Percentiles rank a stretch among this genome's conserved stretches.
These are phyloP conservation scores for Diversispora epigaea DNA, from an alignment of 192 early-diverging fungal species.

Conservation along the genomic window DNA sequence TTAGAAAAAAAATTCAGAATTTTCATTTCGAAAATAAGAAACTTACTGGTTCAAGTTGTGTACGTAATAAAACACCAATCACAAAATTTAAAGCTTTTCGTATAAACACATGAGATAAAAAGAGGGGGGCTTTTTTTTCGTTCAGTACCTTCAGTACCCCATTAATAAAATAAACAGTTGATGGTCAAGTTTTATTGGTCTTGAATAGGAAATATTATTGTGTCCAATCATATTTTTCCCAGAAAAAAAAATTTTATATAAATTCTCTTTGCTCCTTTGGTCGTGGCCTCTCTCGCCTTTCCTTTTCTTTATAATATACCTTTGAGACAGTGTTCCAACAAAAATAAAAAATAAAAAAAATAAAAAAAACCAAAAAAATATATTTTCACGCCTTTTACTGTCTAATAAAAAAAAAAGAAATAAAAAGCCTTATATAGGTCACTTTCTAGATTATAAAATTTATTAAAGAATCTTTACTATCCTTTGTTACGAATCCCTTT, in stretches of 20 bases:
- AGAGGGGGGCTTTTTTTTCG: too few relatives aligned
- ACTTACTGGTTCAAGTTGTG: too few relatives aligned
- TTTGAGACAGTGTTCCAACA: neutral
- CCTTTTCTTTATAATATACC: neutral
- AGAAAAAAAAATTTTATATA: conserved; percentile 1
- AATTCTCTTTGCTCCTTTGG: neutral
- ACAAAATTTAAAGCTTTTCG: too few relatives aligned
- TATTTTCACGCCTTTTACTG: neutral
- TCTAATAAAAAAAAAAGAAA: neutral
- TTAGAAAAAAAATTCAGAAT: too few relatives aligned
- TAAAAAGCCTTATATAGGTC: neutral
- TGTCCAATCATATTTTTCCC: neutral
- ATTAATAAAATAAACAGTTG: too few relatives aligned
- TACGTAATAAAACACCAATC: too few relatives aligned
- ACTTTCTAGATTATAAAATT: neutral
- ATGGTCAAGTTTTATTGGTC: neutral
- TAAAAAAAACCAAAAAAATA: neutral
- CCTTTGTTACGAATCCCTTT: neutral
- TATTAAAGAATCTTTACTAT: neutral
- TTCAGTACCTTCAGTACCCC: too few relatives aligned
- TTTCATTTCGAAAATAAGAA: too few relatives aligned
- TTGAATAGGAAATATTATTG: neutral
- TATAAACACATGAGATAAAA: too few relatives aligned
- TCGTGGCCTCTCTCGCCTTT: neutral
- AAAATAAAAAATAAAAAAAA: conserved; percentile 1